Conservation (phyloP, 805 yeast genomes). For the Spathaspora passalidarum region DNA sequence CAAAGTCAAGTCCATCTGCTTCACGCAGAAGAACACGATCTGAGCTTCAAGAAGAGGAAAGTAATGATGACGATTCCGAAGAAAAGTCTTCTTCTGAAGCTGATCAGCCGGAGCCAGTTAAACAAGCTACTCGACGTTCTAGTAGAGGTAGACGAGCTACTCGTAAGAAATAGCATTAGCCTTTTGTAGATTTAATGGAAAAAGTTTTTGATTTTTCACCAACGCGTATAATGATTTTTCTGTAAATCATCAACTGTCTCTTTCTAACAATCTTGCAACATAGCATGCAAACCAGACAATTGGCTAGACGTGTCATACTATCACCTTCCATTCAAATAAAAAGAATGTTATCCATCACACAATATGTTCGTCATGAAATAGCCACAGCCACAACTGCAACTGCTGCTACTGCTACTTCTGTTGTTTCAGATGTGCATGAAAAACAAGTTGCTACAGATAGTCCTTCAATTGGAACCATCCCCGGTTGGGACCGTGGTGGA, state of each 20-base stretch:
- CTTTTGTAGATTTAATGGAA: not conserved
- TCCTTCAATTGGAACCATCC: not conserved
- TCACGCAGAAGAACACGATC: constrained; percentile 6
- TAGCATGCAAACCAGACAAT: not conserved
- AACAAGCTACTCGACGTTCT: constrained; percentile 8
- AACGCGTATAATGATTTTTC: not conserved
- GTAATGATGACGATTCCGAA: constrained; percentile 7
- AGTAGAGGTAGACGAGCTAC: constrained; percentile 5
- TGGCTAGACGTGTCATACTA: not conserved
- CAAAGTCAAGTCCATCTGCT: not conserved
- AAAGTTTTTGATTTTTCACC: not conserved
- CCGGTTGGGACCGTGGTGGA: constrained; percentile 42
- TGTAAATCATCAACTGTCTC: not conserved
- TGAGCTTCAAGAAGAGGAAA: constrained; percentile 2
- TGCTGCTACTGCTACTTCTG: not conserved
- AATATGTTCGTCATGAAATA: not conserved
- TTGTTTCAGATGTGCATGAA: not conserved
- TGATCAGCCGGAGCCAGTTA: constrained; percentile 7
- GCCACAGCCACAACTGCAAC: not conserved
- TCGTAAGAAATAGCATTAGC: not conserved
- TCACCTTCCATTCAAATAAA: not conserved
- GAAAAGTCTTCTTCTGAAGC: constrained; percentile 1
- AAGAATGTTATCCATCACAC: not conserved
- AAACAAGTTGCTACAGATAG: not conserved
- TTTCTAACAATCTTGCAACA: not conserved